Percentiles rank a stretch among this genome's conserved stretches.
phyloP scores from a whole-genome alignment of 192 early-diverging fungal genomes.

The Coemansia sp. region DNA sequence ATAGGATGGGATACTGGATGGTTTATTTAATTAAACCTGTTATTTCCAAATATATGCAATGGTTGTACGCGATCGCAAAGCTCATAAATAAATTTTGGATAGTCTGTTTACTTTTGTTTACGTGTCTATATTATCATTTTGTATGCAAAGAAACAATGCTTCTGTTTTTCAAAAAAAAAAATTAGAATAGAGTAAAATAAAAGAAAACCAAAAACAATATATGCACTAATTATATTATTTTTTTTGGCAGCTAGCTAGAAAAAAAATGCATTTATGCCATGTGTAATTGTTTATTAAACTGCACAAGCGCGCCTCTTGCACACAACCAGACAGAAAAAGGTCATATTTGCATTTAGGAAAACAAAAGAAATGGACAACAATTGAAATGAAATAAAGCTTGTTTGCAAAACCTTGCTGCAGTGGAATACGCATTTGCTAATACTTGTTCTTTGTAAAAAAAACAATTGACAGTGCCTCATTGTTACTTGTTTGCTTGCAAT shows the following conservation, averaged over 20 bases:
- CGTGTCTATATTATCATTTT: not conserved
- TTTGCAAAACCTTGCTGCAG: too few relatives aligned
- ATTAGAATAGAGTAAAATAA: not conserved
- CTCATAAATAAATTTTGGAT: too few relatives aligned
- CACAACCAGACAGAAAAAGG: not conserved
- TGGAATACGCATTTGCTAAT: too few relatives aligned
- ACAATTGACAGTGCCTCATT: too few relatives aligned
- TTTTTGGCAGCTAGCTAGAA: not conserved
- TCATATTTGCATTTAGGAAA: not conserved
- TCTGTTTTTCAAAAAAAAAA: not conserved
- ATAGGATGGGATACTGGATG: too few relatives aligned
- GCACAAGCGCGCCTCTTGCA: not conserved
- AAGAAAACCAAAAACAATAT: not conserved
- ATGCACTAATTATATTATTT: not conserved
- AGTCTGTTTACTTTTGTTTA: too few relatives aligned
- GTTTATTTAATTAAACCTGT: too few relatives aligned
- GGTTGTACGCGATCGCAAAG: too few relatives aligned
- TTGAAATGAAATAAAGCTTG: not conserved
- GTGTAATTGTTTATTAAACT: not conserved
- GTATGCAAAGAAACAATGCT: not conserved
- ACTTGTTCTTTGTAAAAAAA: too few relatives aligned
- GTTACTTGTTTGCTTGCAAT: too few relatives aligned
- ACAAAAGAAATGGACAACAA: not conserved
- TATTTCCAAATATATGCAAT: too few relatives aligned
- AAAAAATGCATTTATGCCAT: not conserved